Evolutionary conservation across 2,329 filamentous ascomycete genomes (phyloP), one percentile per base, ranked within the genome.

Genomic region (Cercospora berteroae): DNA sequence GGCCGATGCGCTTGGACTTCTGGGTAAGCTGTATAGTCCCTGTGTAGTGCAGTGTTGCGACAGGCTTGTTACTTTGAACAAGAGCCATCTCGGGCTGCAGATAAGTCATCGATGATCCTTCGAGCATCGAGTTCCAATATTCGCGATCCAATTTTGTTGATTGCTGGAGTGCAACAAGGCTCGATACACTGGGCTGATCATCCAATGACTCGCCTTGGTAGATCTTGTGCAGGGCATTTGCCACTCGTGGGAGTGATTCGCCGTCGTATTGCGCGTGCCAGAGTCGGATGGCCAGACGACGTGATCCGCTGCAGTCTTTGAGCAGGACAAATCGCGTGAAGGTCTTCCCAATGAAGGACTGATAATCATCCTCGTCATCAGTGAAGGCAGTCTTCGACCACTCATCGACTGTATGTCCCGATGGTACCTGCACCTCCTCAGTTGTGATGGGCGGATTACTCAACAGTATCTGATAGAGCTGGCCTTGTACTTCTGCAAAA

Each of bases 171-270:
- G 64, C 13, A 25, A 44, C 18, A 20, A 48, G 33, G 36, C 39
- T 23, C 27, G 44, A 52, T 59, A 65, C 13, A 18, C 27, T 59
- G 31, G 64, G 44, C 31, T 55, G 39, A 12, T 33, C 7, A 2
- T 29, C 27, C 18, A 63, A 12, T 5, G 9, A 7, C n/a, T 18
- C 20, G 13, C 64, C 64, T n/a, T 55, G n/a, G 66, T 79, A 78
- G 5, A 86, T 80, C 0, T 83, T 81, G 10, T 81, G 73, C 1
- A 90, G 78, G 16, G 85, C 79, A 29, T 86, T 81, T 1, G 91
- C 78, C 0, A 91, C 88, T 85, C 63, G 85, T 1, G 71, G 71
- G 13, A 72, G 42, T 84, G 68, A 87, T 83, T 71, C 83, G 86
- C 44, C 81, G 79, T 79, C 77, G 56, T 78, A 79, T 61, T 78